Conservation (phyloP, 202 grass and related monocot species). For the Schoenoplectus triqueter region DNA sequence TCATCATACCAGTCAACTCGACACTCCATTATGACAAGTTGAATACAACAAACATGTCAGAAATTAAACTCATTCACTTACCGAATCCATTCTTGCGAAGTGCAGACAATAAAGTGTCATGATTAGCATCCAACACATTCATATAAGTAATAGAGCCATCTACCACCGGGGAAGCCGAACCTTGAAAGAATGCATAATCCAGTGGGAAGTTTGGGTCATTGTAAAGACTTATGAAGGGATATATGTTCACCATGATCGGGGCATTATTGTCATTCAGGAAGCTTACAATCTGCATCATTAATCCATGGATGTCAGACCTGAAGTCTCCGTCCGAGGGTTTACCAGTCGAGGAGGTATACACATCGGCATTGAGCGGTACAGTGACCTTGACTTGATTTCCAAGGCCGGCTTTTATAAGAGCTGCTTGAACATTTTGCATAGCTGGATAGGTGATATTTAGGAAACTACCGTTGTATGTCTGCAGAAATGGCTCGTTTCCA, state of each 20-base stretch:
- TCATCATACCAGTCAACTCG: neutral
- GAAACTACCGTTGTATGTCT: conserved; percentile 73
- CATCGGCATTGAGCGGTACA: conserved; percentile 82
- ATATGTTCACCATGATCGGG: conserved; percentile 85
- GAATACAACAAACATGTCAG: neutral
- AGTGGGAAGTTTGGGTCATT: conserved; percentile 79
- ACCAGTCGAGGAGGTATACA: conserved; percentile 61
- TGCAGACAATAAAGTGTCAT: conserved; percentile 81
- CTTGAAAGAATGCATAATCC: conserved; percentile 96
- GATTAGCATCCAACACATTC: conserved; percentile 93
- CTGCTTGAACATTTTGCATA: conserved; percentile 84
- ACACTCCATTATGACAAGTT: neutral
- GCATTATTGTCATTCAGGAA: conserved; percentile 72
- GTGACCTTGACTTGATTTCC: conserved; percentile 70
- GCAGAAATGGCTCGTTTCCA: conserved; percentile 86
- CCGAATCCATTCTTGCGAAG: conserved; percentile 69
- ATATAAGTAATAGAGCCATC: conserved; percentile 72
- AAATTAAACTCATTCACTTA: conserved; percentile 2
- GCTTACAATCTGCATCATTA: conserved; percentile 68
- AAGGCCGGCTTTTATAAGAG: conserved; percentile 70
- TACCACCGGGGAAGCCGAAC: conserved; percentile 48
- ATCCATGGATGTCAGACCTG: conserved; percentile 73
- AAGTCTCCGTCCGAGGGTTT: conserved; percentile 93
- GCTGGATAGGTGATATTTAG: conserved; percentile 82
- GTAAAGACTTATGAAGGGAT: conserved; percentile 96